Conservation (phyloP, 1,139 yeast genomes). For the Hemisphaericaspora subhashii region DNA sequence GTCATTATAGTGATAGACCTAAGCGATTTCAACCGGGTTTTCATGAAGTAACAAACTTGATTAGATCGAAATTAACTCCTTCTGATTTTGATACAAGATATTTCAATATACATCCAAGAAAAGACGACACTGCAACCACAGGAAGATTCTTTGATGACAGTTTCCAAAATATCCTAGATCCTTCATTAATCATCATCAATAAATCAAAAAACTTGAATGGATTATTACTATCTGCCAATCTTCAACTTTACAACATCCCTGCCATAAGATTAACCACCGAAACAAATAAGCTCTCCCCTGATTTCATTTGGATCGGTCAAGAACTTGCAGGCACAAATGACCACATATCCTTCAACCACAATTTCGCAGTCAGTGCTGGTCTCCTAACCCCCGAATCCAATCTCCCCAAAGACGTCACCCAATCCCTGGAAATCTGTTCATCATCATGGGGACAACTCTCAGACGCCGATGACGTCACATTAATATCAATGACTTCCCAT, state of each 20-base stretch:
- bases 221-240: constrained; percentile 26
- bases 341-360: constrained; percentile 25
- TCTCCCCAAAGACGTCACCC: constrained; percentile 18
- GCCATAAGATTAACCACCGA: constrained; percentile 21
- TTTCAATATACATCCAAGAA: constrained; percentile 20
- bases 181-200: constrained; percentile 29
- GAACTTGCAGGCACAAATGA: constrained; percentile 28
- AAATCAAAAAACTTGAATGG: constrained; percentile 30
- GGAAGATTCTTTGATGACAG: constrained; percentile 23
- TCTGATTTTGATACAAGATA: constrained; percentile 18
- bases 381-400: constrained; percentile 31
- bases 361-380: constrained; percentile 33
- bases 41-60: constrained; percentile 29
- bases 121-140: constrained; percentile 14
- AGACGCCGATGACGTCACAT: constrained; percentile 23
- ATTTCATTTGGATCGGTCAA: constrained; percentile 37
- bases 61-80: constrained; percentile 26
- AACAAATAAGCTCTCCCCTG: constrained; percentile 21
- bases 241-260: constrained; percentile 27
- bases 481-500: constrained; percentile 34
- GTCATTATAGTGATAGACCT: constrained; percentile 19
- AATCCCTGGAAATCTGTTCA: constrained; percentile 37
- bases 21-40: constrained; percentile 28
- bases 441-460: constrained; percentile 40
- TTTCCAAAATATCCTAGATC: constrained; percentile 29